phyloP scores from a whole-genome alignment of 2,329 filamentous ascomycete genomes.

The Colletotrichum sp. region DNA sequence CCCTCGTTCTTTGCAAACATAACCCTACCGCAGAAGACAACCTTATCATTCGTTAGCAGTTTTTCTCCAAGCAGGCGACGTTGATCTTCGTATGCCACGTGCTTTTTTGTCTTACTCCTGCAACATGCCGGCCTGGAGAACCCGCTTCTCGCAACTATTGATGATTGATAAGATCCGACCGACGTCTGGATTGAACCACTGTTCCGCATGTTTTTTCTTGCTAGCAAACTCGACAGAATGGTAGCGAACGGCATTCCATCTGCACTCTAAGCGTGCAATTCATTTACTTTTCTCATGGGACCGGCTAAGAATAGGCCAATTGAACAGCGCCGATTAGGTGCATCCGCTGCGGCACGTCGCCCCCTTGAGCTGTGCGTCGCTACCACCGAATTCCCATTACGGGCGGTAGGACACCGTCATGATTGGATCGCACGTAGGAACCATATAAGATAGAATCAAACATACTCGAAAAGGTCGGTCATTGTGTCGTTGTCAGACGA shows the following conservation, averaged over 20 bases:
- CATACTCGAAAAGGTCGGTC: background rate
- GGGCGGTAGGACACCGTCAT: background rate
- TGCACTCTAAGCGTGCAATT: rapidly evolving
- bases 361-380: background rate
- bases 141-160: background rate
- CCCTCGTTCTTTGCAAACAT: background rate
- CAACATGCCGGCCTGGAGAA: background rate
- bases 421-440: too few species aligned
- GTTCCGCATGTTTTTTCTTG: background rate
- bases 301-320: rapidly evolving
- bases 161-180: background rate
- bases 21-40: background rate
- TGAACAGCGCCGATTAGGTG: background rate
- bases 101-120: background rate
- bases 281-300: rapidly evolving
- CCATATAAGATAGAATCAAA: rapidly evolving
- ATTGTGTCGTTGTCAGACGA: background rate
- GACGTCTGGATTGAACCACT: rapidly evolving
- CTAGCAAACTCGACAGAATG: background rate
- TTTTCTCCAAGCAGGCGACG: background rate
- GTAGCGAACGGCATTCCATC: rapidly evolving
- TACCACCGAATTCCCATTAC: background rate
- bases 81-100: background rate
- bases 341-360: background rate
- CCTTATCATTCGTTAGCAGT: background rate